Base-by-base conservation (phyloP, 257 asterid species). In the Ocimum tenuiflorum region DNA sequence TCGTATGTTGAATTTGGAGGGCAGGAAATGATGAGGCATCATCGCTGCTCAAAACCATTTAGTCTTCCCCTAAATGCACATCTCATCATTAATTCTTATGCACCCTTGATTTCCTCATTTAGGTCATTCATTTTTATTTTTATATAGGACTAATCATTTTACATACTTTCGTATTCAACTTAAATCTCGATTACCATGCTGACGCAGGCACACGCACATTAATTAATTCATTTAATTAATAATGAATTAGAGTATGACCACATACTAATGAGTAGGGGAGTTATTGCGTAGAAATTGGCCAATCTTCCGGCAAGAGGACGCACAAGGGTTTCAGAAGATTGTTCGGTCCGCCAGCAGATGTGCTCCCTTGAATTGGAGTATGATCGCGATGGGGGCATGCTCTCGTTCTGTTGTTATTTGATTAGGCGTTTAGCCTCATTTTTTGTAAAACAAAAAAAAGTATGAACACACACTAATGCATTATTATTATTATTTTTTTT, bases 11-110 rank as follows among this genome's bases (percentile, higher is more conserved):
- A 78, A 80, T 72, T 74, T 61, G 53, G 56, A 72, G 43, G 31
- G 45, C 67, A 45, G 75, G 77, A 59, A 69, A 83, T 86, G 82
- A 83, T 83, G 77, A 55, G 23, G 66, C 67, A 60, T 64, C 74
- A 60, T 64, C 73, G 10, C 54, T 70, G 22, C 49, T 65, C 63
- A 55, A 64, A 80, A 82, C 82, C 74, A 85, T 82, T 77, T 68
- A 72, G 80, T 72, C 73, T 76, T 72, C 80, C 73, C 68, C 63
- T 58, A 67, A 63, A 71, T 70, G 74, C 54, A 23, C 74, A 57
- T 67, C 65, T 47, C 67, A 84, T 81, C 77, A 79, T 84, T 77
- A 62, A 19, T 65, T 65, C 63, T 48, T 67, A 13, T 8, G 50
- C 65, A 27, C 15, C 67, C 72, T 59, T 38, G 39, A 71, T 58